Base-by-base conservation (phyloP, 805 yeast genomes). In the Lipomyces anomalus region DNA sequence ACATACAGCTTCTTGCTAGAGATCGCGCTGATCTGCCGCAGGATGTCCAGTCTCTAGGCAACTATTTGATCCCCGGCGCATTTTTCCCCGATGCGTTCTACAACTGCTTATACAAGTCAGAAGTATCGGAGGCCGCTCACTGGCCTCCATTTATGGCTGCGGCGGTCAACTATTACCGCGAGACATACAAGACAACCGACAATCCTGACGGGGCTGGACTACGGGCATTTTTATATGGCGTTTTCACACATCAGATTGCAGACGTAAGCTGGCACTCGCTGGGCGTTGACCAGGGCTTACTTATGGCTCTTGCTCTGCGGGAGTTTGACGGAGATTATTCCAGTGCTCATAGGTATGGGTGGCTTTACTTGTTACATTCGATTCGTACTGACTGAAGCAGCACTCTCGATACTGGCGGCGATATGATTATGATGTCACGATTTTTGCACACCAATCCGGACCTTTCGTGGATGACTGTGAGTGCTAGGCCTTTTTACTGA, bases 1-100 rank as follows among this genome's bases (percentile, higher is more conserved):
- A 73, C 56, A 24, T 69, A 2, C 54, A 66, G 0, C 22, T 73
- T 11, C 62, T 70, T 2, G 56, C 69, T 1, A 53, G 73, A 26
- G 44, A 64, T 3, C 60, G 57, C 23, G 34, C 45, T 1, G 46
- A 43, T 24, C 53, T 74, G 0, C 74, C 78, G 0, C 44, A 51
- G 2, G 67, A 66, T 3, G 46, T 71, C 1, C 56, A 60, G 22
- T 53, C 51, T 3, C 60, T 57, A 23, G 36, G 56, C 2, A 59
- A 68, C 2, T 68, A 61, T 38, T 52, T 72, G n/a, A 61, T 75
- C 13, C 52, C 82, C 0, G 88, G 87, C 0, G 71, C 83, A 0
- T 81, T 82, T 57, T 78, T 75, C 56, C 88, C 88, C 0, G 88
- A 82, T 59, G 76, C 82, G 0, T 75, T 80, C 56, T 82, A 82